A percentile compares a stretch with the other conserved stretches of the same genome.
Evolutionary conservation across 2,329 filamentous ascomycete genomes (phyloP).

Genomic region (Colletotrichum theobromicola): DNA sequence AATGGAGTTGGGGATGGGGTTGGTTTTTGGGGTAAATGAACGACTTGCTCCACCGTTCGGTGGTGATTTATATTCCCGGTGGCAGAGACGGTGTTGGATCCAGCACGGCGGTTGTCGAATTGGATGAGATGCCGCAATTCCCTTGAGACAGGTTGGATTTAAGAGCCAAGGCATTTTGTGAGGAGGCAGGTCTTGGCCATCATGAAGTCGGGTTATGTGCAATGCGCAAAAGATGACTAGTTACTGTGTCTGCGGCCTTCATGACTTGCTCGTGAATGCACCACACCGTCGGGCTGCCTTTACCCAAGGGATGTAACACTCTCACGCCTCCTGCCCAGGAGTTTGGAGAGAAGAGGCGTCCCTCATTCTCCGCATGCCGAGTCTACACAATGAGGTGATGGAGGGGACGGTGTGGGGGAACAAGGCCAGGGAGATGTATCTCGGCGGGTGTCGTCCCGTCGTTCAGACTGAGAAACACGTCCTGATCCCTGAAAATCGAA

Average conservation of each 20-base stretch:
- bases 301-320: slow-evolving; percentile 1
- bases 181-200: background rate
- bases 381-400: background rate
- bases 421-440: slow-evolving; percentile 24
- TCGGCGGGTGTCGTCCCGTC: slow-evolving; percentile 25
- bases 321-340: background rate
- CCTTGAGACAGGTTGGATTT: background rate
- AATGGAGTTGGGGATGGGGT: background rate
- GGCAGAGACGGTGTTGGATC: background rate
- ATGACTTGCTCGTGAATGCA: background rate
- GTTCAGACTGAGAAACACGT: slow-evolving; percentile 8
- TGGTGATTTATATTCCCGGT: slow-evolving; percentile 15
- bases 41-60: background rate
- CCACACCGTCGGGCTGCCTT: background rate
- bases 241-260: background rate
- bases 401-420: background rate
- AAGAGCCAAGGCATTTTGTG: background rate
- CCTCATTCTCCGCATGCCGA: background rate
- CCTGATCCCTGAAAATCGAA: background rate
- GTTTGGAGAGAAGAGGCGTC: slow-evolving; percentile 16
- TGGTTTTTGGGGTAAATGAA: background rate
- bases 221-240: background rate
- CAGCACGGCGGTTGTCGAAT: background rate
- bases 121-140: background rate
- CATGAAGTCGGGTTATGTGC: background rate